phyloP scores from a whole-genome alignment of 805 yeast species.

The Teunomyces atbi region DNA sequence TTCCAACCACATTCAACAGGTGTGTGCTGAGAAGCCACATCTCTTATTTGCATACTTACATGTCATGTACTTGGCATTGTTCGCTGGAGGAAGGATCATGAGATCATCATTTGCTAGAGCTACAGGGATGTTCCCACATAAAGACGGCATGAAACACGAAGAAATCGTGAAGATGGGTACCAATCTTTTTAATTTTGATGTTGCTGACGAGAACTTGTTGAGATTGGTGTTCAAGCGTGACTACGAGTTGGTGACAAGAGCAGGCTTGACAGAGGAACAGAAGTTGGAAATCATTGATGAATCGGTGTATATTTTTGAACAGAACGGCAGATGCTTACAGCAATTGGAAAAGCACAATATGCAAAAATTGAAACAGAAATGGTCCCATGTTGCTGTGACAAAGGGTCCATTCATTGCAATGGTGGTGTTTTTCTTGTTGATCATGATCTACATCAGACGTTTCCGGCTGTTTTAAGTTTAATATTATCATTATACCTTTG shows the following conservation, averaged over 20 bases:
- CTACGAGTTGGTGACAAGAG: conserved; percentile 74
- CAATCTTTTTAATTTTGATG: conserved; percentile 69
- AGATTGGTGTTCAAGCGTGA: conserved; percentile 69
- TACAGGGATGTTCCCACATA: conserved; percentile 72
- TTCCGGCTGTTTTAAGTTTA: conserved; percentile 4
- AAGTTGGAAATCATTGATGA: conserved; percentile 70
- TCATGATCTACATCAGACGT: conserved; percentile 36
- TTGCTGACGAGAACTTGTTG: conserved; percentile 62
- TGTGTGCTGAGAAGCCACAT: conserved; percentile 63
- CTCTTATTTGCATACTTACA: conserved; percentile 77
- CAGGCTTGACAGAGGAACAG: conserved; percentile 65
- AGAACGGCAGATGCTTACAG: conserved; percentile 56
- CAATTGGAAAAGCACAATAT: conserved; percentile 71
- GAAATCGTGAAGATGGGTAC: conserved; percentile 64
- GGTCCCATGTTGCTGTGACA: conserved; percentile 53
- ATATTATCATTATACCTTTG: not conserved
- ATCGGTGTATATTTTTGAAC: conserved; percentile 60
- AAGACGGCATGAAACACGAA: conserved; percentile 61
- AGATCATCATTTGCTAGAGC: conserved; percentile 64
- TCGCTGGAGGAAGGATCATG: conserved; percentile 82
- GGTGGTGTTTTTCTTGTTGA: conserved; percentile 28
- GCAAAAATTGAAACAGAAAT: conserved; percentile 50
- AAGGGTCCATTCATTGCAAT: conserved; percentile 50
- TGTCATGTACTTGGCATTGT: conserved; percentile 78
- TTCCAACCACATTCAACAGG: conserved; percentile 54